Percentiles rank a stretch among this genome's conserved stretches.
Evolutionary conservation across 2,329 filamentous ascomycete species (phyloP).

Genomic region (Fusarium denticulatum): DNA sequence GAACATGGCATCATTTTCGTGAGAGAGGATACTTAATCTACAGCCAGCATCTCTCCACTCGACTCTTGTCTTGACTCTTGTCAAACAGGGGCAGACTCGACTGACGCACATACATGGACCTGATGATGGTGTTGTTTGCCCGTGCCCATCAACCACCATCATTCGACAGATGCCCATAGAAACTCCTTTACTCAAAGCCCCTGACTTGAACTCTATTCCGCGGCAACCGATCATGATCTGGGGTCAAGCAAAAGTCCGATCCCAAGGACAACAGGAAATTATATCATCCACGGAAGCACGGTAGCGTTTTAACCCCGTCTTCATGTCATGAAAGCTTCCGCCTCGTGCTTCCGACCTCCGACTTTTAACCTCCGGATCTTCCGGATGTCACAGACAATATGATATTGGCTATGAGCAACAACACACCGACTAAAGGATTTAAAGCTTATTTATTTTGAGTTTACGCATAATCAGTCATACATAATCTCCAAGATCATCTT

Average conservation of each 20-base stretch:
- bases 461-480: not conserved
- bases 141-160: conserved; percentile 29
- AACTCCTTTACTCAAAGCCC: not conserved
- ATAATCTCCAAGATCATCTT: not conserved
- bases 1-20: not conserved
- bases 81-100: not conserved
- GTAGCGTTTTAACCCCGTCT: conserved; percentile 7
- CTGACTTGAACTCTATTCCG: not conserved
- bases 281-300: conserved; percentile 5
- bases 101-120: conserved; percentile 6
- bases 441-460: not conserved
- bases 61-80: not conserved
- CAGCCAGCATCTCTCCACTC: not conserved
- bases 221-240: not conserved
- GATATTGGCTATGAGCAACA: not conserved
- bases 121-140: conserved; percentile 39
- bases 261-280: not conserved
- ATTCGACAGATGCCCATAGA: conserved; percentile 11
- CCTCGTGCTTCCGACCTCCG: conserved; percentile 8
- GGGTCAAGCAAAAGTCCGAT: not conserved
- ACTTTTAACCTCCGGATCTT: conserved; percentile 1
- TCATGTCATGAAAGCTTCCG: not conserved
- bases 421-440: not conserved
- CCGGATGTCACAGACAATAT: conserved; percentile 8
- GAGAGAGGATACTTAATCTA: conserved; percentile 6